Conservation (phyloP, 768 basidiomycete species). For the Kwoniella sp. region DNA sequence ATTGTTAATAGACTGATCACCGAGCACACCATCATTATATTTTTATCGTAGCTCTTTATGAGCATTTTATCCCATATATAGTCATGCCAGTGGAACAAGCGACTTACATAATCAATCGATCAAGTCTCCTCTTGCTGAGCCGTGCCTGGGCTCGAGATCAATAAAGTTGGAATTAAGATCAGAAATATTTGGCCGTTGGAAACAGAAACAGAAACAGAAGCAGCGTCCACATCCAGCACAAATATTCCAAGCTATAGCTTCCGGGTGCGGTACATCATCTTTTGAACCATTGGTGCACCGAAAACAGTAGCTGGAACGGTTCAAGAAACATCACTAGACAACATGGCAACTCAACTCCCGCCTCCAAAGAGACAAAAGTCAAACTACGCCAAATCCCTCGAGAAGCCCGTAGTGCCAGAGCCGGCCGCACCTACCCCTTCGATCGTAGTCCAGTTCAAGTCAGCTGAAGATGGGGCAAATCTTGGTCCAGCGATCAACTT, state of each 20-base stretch:
- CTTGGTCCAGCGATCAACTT: slow-evolving; percentile 86
- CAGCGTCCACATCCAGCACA: too few species aligned
- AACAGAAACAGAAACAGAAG: too few species aligned
- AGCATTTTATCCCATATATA: slow-evolving; percentile 13
- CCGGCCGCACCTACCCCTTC: slow-evolving; percentile 61
- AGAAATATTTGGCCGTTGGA: too few species aligned
- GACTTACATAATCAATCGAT: neutral
- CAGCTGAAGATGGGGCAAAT: slow-evolving; percentile 76
- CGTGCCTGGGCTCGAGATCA: slow-evolving; percentile 12
- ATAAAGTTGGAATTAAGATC: neutral
- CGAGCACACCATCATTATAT: slow-evolving; percentile 1
- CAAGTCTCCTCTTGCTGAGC: neutral
- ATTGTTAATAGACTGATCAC: slow-evolving; percentile 10
- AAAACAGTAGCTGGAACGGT: too few species aligned
- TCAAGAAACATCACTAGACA: too few species aligned
- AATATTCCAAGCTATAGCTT: too few species aligned
- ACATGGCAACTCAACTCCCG: slow-evolving; percentile 81
- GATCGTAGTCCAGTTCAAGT: slow-evolving; percentile 88
- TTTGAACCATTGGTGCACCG: too few species aligned
- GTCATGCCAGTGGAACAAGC: too few species aligned
- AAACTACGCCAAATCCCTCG: slow-evolving; percentile 59
- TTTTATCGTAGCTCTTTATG: neutral
- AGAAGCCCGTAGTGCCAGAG: slow-evolving; percentile 55
- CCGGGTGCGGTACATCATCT: too few species aligned
- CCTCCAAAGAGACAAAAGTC: slow-evolving; percentile 83